Conservation (phyloP, 2,329 filamentous ascomycete species). For the Onygenales sp. region DNA sequence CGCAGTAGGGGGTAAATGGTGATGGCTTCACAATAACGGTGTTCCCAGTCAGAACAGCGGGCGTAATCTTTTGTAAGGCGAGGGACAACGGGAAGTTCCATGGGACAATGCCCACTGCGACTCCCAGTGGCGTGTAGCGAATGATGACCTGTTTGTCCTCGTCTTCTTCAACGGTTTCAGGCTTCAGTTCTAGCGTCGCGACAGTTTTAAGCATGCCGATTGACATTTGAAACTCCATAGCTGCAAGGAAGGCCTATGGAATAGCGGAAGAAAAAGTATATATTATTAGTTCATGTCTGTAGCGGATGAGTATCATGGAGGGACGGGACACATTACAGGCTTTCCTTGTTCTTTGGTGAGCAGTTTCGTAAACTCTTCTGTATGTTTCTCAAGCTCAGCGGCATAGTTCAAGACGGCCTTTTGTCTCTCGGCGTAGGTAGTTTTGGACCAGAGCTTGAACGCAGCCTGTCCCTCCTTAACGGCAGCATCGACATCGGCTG, state of each 20-base stretch:
- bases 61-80: conserved; percentile 42
- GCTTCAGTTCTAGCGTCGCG: conserved; percentile 28
- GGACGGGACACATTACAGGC: conserved; percentile 14
- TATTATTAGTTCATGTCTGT: background rate
- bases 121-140: conserved; percentile 30
- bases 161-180: conserved; percentile 41
- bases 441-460: conserved; percentile 38
- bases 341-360: conserved; percentile 37
- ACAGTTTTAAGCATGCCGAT: conserved; percentile 13
- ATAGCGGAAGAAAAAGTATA: background rate
- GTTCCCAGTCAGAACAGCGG: conserved; percentile 44
- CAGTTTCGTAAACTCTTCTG: conserved; percentile 27
- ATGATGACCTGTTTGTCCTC: conserved; percentile 26
- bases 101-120: conserved; percentile 46
- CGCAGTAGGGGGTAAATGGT: conserved; percentile 46
- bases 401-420: conserved; percentile 24
- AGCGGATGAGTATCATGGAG: background rate
- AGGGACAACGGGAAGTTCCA: conserved; percentile 46
- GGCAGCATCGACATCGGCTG: conserved; percentile 42
- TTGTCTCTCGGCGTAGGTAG: conserved; percentile 23
- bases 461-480: conserved; percentile 40
- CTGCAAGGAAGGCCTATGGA: conserved; percentile 15
- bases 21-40: conserved; percentile 48
- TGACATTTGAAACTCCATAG: conserved; percentile 18
- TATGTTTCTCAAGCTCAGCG: conserved; percentile 25